Conservation (phyloP, 2,329 filamentous ascomycete genomes). For the Cladorrhinum sp. region DNA sequence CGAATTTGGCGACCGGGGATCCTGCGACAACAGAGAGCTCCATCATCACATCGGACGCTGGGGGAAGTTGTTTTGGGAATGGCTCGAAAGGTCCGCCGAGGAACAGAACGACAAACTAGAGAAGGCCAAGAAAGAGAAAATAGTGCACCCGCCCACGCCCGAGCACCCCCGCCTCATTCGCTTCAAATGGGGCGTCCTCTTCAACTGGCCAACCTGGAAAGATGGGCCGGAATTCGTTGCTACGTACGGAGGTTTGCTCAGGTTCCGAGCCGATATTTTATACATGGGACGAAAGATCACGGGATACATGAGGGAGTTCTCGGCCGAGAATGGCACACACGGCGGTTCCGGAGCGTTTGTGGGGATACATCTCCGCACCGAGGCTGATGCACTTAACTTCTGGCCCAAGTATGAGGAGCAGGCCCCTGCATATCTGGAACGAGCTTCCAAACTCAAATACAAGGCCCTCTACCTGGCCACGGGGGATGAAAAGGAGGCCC, state of each 20-base stretch:
- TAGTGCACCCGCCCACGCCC: constrained; percentile 18
- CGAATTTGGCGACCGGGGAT: constrained; percentile 38
- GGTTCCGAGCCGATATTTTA: constrained; percentile 42
- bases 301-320: constrained; percentile 35
- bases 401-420: constrained; percentile 46
- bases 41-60: constrained; percentile 42
- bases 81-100: no score
- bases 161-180: constrained; percentile 38
- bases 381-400: constrained; percentile 44
- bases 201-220: constrained; percentile 44
- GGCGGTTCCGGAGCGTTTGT: constrained; percentile 31
- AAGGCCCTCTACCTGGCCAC: constrained; percentile 45
- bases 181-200: constrained; percentile 44
- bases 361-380: constrained; percentile 48
- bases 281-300: constrained; percentile 38
- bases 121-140: constrained; percentile 26
- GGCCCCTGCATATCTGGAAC: constrained; percentile 38
- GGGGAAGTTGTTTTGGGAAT: constrained; percentile 34
- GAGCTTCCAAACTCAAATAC: constrained; percentile 33
- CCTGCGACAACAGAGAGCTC: constrained; percentile 40
- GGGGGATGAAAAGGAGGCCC: constrained; percentile 42
- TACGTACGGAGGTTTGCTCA: constrained; percentile 42
- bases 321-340: constrained; percentile 22
- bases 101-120: no score
- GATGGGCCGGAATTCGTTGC: constrained; percentile 47